These are phyloP conservation scores for Fusarium brachygibbosum DNA, from an alignment of 2,329 filamentous ascomycete genomes.

Conservation along the genomic window DNA sequence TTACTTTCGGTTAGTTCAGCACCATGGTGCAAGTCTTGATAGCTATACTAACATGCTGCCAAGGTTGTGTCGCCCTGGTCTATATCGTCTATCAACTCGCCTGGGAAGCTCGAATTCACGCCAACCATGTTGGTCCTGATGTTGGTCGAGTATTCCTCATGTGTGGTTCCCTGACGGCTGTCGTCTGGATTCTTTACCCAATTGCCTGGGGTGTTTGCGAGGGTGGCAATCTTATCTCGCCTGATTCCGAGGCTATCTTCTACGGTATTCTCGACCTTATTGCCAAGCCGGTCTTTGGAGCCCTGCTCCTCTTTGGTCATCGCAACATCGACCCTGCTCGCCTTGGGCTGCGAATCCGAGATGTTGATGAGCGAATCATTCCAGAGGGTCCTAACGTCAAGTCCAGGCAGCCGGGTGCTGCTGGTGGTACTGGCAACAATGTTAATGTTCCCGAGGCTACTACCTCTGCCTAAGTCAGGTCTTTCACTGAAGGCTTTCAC, in stretches of 20 bases:
- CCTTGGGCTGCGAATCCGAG: conserved; percentile 64
- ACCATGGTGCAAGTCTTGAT: fast-evolving
- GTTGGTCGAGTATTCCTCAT: conserved; percentile 67
- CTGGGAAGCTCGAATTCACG: conserved; percentile 61
- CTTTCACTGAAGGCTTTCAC: fast-evolving
- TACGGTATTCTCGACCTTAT: conserved; percentile 76
- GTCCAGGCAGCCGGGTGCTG: not conserved
- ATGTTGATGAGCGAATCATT: conserved; percentile 21
- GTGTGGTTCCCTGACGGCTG: conserved; percentile 69
- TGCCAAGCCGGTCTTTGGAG: conserved; percentile 74
- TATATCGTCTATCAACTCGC: conserved; percentile 62
- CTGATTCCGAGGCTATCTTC: conserved; percentile 76
- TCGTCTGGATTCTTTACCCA: conserved; percentile 69
- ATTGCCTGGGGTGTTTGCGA: conserved; percentile 67
- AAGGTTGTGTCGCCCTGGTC: conserved; percentile 59
- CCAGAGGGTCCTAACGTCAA: conserved; percentile 22
- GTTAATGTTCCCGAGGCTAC: not conserved
- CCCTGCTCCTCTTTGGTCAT: conserved; percentile 72
- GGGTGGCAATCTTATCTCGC: conserved; percentile 66
- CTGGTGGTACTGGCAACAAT: not conserved
- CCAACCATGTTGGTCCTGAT: conserved; percentile 65
- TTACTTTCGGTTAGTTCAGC: conserved; percentile 56
- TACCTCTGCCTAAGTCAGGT: not conserved
- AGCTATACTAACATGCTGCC: fast-evolving
- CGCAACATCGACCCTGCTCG: conserved; percentile 70